Percentiles rank a stretch among this genome's conserved stretches.
Evolutionary conservation across 768 basidiomycete species (phyloP).

Genomic region (Mycena olivaceomarginata): DNA sequence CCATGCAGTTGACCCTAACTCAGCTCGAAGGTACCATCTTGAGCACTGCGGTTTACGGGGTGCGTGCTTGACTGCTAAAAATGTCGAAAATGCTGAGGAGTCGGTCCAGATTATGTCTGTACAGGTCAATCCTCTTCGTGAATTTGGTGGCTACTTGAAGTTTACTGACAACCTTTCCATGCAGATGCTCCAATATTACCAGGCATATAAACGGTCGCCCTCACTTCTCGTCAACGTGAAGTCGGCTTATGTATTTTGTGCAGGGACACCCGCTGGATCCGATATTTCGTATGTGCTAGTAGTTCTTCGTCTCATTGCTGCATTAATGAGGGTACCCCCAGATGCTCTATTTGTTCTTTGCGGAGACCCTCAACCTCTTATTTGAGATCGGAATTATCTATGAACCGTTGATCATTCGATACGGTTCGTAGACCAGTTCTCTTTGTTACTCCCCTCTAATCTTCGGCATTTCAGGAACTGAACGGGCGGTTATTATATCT

Average conservation of each 20-base stretch:
- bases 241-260: background rate
- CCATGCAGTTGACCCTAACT: background rate
- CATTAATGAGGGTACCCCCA: background rate
- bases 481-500: slow-evolving; percentile 26
- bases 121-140: slow-evolving; percentile 14
- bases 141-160: too few species aligned
- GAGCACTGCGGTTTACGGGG: slow-evolving; percentile 34
- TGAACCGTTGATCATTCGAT: slow-evolving; percentile 39
- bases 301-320: background rate
- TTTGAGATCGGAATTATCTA: slow-evolving; percentile 39
- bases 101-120: slow-evolving; percentile 23
- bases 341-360: slow-evolving; percentile 38
- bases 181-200: slow-evolving; percentile 41
- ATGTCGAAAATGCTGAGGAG: background rate
- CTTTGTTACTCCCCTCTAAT: background rate
- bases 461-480: slow-evolving; percentile 17
- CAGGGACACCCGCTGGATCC: slow-evolving; percentile 39
- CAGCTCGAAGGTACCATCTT: slow-evolving; percentile 27
- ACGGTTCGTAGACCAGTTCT: slow-evolving; percentile 19
- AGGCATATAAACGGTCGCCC: slow-evolving; percentile 26
- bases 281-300: slow-evolving; percentile 32
- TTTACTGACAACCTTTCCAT: background rate
- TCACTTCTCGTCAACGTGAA: background rate
- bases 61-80: background rate
- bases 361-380: slow-evolving; percentile 35